Evolutionary conservation across 441 rosid species (phyloP).

Genomic region (Sinapis alba): DNA sequence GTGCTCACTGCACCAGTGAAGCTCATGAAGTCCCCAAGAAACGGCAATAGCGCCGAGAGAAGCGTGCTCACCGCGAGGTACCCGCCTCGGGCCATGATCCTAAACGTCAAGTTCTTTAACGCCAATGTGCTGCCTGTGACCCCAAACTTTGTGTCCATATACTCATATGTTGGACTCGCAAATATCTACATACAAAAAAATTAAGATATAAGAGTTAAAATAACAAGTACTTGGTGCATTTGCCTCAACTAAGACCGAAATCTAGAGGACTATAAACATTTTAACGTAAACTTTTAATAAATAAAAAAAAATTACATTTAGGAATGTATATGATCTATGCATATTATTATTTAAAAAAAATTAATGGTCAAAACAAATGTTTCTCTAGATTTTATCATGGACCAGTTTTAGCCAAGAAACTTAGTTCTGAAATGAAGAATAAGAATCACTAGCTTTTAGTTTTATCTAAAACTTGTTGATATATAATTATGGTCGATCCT

Average conservation of each 20-base stretch:
- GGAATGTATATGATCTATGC: not conserved
- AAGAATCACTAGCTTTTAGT: not conserved
- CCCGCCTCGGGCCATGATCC: slow-evolving; percentile 73
- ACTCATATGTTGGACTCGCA: slow-evolving; percentile 92
- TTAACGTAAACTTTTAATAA: not conserved
- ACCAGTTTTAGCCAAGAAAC: not conserved
- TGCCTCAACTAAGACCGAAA: not conserved
- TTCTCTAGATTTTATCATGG: not conserved
- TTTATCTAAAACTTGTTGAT: not conserved
- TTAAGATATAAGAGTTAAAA: not conserved
- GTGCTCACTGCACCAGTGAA: slow-evolving; percentile 22
- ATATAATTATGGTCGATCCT: not conserved
- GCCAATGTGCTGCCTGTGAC: slow-evolving; percentile 69
- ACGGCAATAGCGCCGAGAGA: slow-evolving; percentile 46
- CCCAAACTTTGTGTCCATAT: slow-evolving; percentile 77
- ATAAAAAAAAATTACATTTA: not conserved
- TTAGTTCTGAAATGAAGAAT: not conserved
- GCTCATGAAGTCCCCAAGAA: slow-evolving; percentile 24
- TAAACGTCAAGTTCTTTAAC: slow-evolving; percentile 58
- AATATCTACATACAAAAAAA: slow-evolving; percentile 57
- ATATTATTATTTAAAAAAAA: too few relatives aligned
- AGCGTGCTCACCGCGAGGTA: slow-evolving; percentile 46
- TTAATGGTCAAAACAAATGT: not conserved
- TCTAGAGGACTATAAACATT: not conserved
- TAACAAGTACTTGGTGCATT: not conserved